Conservation (phyloP, 768 basidiomycete species). For the Russula virescens region DNA sequence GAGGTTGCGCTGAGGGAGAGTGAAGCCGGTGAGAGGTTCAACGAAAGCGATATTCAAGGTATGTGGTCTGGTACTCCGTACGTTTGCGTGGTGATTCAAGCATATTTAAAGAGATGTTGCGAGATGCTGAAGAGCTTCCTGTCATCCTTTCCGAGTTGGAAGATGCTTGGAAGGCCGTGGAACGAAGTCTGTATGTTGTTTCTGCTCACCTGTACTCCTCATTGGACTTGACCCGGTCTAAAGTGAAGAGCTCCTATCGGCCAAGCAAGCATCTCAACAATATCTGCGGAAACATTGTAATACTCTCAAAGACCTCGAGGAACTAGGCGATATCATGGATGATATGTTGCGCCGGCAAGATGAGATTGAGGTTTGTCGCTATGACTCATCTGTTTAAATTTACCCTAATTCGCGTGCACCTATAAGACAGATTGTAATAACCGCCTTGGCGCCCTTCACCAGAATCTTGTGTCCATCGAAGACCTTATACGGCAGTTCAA, state of each 20-base stretch:
- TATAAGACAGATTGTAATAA: conserved; percentile 47
- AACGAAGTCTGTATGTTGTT: conserved; percentile 49
- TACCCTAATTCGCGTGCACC: not conserved
- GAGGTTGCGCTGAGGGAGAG: conserved; percentile 56
- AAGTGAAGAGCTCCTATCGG: conserved; percentile 48
- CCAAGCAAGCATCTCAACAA: conserved; percentile 40
- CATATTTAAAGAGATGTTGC: conserved; percentile 58
- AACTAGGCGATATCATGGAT: conserved; percentile 72
- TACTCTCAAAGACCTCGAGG: conserved; percentile 62
- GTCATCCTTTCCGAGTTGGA: conserved; percentile 70
- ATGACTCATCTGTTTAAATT: not conserved
- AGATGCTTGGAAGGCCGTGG: conserved; percentile 47
- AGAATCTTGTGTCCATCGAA: conserved; percentile 55
- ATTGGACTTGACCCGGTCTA: conserved; percentile 9
- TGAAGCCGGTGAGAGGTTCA: conserved; percentile 62
- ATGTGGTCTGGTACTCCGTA: not conserved
- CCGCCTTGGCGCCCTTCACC: conserved; percentile 50
- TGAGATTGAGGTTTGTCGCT: conserved; percentile 50
- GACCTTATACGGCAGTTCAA: conserved; percentile 62
- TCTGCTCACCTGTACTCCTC: not conserved
- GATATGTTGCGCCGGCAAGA: conserved; percentile 72
- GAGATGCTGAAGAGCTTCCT: conserved; percentile 74
- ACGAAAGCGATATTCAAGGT: conserved; percentile 68
- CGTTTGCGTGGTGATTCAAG: conserved; percentile 1
- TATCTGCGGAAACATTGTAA: conserved; percentile 45